phyloP scores from a whole-genome alignment of 352 stramenopile genomes.

The Pythium biforme region DNA sequence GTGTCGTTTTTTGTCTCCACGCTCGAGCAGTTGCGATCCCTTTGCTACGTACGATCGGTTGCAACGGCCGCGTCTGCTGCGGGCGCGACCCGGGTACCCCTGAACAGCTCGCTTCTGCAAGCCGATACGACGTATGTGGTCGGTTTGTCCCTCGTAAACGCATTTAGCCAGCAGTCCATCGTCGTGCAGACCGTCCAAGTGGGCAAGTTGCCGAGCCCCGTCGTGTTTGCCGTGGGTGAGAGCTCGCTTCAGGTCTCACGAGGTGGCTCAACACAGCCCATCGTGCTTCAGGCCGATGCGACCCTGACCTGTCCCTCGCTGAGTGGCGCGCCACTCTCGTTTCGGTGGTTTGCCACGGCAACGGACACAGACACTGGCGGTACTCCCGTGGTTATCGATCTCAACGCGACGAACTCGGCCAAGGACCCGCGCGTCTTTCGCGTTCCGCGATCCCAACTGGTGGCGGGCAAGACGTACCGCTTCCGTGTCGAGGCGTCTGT shows the following conservation, averaged over 20 bases:
- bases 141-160: constrained; percentile 56
- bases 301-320: constrained; percentile 43
- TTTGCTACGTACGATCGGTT: constrained; percentile 51
- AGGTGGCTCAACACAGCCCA: constrained; percentile 27
- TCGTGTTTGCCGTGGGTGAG: constrained; percentile 51
- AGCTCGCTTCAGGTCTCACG: constrained; percentile 35
- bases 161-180: constrained; percentile 38
- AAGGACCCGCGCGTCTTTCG: constrained; percentile 62
- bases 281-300: constrained; percentile 49
- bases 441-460: constrained; percentile 35
- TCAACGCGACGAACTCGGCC: constrained; percentile 54
- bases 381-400: constrained; percentile 19
- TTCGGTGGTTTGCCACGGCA: constrained; percentile 43
- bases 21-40: constrained; percentile 45
- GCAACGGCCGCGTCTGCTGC: constrained; percentile 27
- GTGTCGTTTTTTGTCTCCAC: constrained; percentile 34
- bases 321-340: constrained; percentile 30
- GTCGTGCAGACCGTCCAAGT: constrained; percentile 37
- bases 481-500: constrained; percentile 46
- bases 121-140: constrained; percentile 41
- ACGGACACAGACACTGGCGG: neutral
- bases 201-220: constrained; percentile 39
- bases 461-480: constrained; percentile 46
- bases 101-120: constrained; percentile 50
- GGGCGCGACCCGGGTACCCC: constrained; percentile 27